phyloP scores from a whole-genome alignment of 2,329 filamentous ascomycete genomes.

The Scortechinia acanthostroma region DNA sequence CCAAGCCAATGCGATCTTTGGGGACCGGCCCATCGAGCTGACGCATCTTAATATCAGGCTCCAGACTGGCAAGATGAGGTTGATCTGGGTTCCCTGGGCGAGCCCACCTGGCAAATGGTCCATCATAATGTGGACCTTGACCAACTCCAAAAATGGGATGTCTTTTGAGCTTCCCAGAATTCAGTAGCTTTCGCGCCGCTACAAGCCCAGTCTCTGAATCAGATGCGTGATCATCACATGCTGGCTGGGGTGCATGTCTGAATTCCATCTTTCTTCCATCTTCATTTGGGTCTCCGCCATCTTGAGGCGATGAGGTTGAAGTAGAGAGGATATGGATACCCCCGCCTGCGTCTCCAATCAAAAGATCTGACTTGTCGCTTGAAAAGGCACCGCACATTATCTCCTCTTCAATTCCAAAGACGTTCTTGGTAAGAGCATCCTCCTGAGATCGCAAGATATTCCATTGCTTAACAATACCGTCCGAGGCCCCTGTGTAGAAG shows the following conservation, averaged over 20 bases:
- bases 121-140: slow-evolving; percentile 26
- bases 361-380: slow-evolving; percentile 40
- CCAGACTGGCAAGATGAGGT: not conserved
- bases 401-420: slow-evolving; percentile 36
- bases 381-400: slow-evolving; percentile 51
- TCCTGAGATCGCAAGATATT: slow-evolving; percentile 40
- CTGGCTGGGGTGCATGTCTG: no score
- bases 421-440: slow-evolving; percentile 40
- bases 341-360: slow-evolving; percentile 48
- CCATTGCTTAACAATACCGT: slow-evolving; percentile 53
- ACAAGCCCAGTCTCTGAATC: slow-evolving; percentile 14
- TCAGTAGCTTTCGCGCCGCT: slow-evolving; percentile 16
- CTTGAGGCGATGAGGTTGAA: slow-evolving; percentile 5
- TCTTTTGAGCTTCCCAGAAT: slow-evolving; percentile 17
- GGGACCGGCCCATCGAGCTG: not conserved
- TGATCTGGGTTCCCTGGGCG: slow-evolving; percentile 13
- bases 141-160: slow-evolving; percentile 25
- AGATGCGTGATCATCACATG: slow-evolving; percentile 5
- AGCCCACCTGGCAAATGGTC: slow-evolving; percentile 29
- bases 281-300: slow-evolving; percentile 4
- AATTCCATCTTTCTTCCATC: no score
- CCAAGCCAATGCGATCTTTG: not conserved
- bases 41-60: not conserved
- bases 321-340: slow-evolving; percentile 38
- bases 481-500: slow-evolving; percentile 51